These are phyloP conservation scores for Mycosphaerelloides madeirae DNA, from an alignment of 2,329 filamentous ascomycete species.

Conservation along the genomic window DNA sequence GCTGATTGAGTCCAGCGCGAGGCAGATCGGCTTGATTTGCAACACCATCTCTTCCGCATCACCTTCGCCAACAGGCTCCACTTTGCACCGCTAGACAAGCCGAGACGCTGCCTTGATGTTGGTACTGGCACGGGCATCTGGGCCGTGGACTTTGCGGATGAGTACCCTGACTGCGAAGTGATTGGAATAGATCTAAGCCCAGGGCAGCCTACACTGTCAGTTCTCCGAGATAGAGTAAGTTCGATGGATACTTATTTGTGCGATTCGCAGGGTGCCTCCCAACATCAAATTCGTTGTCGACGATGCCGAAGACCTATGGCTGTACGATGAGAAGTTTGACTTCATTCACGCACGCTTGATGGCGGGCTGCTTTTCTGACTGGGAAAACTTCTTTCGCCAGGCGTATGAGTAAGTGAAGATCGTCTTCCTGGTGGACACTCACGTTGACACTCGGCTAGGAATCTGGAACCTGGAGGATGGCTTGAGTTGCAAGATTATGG, in stretches of 20 bases:
- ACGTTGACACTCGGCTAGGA: slow-evolving; percentile 23
- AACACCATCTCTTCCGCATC: slow-evolving; percentile 47
- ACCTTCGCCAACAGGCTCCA: slow-evolving; percentile 43
- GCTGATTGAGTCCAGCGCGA: slow-evolving; percentile 27
- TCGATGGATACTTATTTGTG: too few relatives aligned
- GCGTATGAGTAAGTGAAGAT: slow-evolving; percentile 40
- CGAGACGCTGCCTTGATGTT: slow-evolving; percentile 45
- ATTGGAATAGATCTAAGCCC: slow-evolving; percentile 47
- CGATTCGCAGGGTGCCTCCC: slow-evolving; percentile 45
- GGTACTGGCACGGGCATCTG: slow-evolving; percentile 54
- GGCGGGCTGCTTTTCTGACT: slow-evolving; percentile 51
- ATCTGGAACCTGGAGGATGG: slow-evolving; percentile 49
- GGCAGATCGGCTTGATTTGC: slow-evolving; percentile 36
- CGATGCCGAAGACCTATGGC: slow-evolving; percentile 58
- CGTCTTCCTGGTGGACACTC: not conserved
- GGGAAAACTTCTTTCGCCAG: slow-evolving; percentile 45
- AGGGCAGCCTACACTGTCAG: slow-evolving; percentile 43
- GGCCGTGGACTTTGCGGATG: slow-evolving; percentile 51
- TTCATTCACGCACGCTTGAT: slow-evolving; percentile 52
- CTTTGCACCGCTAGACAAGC: slow-evolving; percentile 41
- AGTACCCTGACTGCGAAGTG: slow-evolving; percentile 39
- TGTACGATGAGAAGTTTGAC: slow-evolving; percentile 51
- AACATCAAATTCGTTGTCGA: slow-evolving; percentile 61
- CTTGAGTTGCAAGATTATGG: slow-evolving; percentile 49
- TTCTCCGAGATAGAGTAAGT: too few relatives aligned